Conservation (phyloP, 192 early-diverging fungal genomes). For the Mortierella alpina region DNA sequence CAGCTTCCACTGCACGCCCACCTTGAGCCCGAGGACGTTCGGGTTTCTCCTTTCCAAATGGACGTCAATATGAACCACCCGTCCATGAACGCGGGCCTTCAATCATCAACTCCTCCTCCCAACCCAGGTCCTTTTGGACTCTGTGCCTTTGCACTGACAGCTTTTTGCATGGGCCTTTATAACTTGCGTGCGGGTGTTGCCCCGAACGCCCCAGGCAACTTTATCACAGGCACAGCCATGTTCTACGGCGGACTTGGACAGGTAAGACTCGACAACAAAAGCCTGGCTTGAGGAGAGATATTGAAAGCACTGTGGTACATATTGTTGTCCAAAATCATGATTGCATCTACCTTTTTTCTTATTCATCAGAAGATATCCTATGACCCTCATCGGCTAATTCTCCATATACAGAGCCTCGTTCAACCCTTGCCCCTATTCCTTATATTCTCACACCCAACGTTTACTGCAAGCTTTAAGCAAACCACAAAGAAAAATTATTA, state of each 20-base stretch:
- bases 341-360: too few relatives aligned
- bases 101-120: constrained; percentile 17
- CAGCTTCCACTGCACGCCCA: constrained; percentile 42
- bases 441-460: too few relatives aligned
- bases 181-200: constrained; percentile 34
- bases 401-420: too few relatives aligned
- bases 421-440: too few relatives aligned
- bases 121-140: constrained; percentile 51
- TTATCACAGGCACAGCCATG: constrained; percentile 44
- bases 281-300: too few relatives aligned
- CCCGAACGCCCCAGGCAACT: constrained; percentile 34
- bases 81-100: constrained; percentile 29
- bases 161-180: constrained; percentile 49
- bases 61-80: constrained; percentile 32
- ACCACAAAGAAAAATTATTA: too few relatives aligned
- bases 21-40: constrained; percentile 35
- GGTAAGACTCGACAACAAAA: constrained; percentile 14
- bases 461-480: too few relatives aligned
- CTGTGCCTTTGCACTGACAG: constrained; percentile 49
- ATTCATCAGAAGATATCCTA: too few relatives aligned
- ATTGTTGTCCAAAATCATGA: too few relatives aligned
- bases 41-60: constrained; percentile 41
- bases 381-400: too few relatives aligned
- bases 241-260: constrained; percentile 46
- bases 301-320: too few relatives aligned